Percentiles rank a stretch among this genome's conserved stretches.
Evolutionary conservation across 169 alveolate species (phyloP).

Genomic region (Prorocentrum cordatum): DNA sequence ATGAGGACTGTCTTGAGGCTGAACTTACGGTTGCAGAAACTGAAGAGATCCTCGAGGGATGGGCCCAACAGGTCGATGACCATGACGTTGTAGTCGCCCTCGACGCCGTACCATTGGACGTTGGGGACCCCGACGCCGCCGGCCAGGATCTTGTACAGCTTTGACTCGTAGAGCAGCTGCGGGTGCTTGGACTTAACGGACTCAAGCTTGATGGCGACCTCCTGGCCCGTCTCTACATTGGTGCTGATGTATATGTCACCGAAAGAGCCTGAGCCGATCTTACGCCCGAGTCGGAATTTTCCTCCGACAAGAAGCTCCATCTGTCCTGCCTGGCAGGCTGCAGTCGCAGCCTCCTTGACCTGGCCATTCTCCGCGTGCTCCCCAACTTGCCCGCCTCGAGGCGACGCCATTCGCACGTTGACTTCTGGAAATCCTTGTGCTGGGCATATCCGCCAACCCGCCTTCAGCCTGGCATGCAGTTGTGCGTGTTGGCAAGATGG

Average conservation of each 20-base stretch:
- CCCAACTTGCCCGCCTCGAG: too few relatives aligned
- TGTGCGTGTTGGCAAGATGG: too few relatives aligned
- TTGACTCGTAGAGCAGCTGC: constrained; percentile 93
- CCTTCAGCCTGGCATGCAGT: too few relatives aligned
- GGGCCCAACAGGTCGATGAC: constrained; percentile 95
- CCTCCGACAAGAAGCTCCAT: too few relatives aligned
- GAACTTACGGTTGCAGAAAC: constrained; percentile 88
- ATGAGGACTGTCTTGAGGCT: constrained; percentile 78
- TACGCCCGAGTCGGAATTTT: constrained; percentile 78
- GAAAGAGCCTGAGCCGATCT: constrained; percentile 96
- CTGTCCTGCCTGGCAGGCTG: too few relatives aligned
- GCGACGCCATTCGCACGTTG: too few relatives aligned
- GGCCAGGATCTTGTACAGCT: constrained; percentile 88
- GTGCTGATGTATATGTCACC: constrained; percentile 94
- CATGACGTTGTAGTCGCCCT: constrained; percentile 96
- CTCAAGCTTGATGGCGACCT: constrained; percentile 88
- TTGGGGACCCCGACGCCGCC: constrained; percentile 81
- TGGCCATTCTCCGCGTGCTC: too few relatives aligned
- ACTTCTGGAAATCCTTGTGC: too few relatives aligned
- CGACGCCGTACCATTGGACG: constrained; percentile 88
- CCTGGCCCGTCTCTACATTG: constrained; percentile 91
- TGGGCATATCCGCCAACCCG: too few relatives aligned
- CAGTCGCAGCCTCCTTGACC: too few relatives aligned
- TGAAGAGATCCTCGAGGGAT: constrained; percentile 92
- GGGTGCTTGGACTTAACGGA: constrained; percentile 86